Percentiles rank a stretch among this genome's conserved stretches.
phyloP scores from a whole-genome alignment of 73 alveolate species.

The Effrenium voratum region DNA sequence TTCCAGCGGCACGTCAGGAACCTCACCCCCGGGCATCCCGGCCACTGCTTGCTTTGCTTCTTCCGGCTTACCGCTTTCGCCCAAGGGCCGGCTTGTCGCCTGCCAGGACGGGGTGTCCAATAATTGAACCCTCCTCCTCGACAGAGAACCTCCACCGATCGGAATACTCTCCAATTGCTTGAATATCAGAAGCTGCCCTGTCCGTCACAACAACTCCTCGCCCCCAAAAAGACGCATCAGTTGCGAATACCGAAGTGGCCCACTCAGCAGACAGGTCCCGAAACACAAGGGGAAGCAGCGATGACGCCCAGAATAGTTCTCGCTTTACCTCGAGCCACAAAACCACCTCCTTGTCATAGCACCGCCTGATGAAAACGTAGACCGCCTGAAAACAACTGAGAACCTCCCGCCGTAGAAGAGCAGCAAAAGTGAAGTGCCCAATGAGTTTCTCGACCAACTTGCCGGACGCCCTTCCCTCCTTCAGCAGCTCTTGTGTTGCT shows the following conservation, averaged over 20 bases:
- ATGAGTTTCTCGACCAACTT: background rate
- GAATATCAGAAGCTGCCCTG: background rate
- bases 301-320: conserved; percentile 34
- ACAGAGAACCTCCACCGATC: conserved; percentile 38
- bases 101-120: background rate
- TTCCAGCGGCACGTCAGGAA: conserved; percentile 26
- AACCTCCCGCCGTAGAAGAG: background rate
- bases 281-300: background rate
- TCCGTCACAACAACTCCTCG: background rate
- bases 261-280: background rate
- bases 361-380: background rate
- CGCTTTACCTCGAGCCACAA: conserved; percentile 26
- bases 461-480: background rate
- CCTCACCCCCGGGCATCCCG: no score
- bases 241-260: background rate
- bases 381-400: background rate
- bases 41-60: no score
- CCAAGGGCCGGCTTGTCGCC: no score
- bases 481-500: conserved; percentile 1
- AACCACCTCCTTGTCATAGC: background rate
- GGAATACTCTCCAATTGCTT: background rate
- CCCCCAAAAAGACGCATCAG: conserved; percentile 74
- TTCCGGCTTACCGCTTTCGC: no score
- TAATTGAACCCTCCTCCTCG: background rate
- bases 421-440: conserved; percentile 29